Conservation (phyloP, 495 filamentous ascomycete species). For the Aspergillus mulundensis region DNA sequence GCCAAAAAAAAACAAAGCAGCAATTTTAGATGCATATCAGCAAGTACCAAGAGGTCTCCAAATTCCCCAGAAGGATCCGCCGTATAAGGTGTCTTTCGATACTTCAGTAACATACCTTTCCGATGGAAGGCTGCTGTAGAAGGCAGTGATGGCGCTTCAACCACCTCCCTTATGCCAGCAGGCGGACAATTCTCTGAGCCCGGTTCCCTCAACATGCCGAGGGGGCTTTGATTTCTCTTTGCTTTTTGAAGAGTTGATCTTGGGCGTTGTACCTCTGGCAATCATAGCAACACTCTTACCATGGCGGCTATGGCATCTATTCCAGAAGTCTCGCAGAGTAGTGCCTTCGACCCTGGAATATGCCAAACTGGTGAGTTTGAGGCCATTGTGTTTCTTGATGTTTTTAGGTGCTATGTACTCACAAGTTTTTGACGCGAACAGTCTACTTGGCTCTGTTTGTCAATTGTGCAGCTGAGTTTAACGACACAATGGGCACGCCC, state of each 20-base stretch:
- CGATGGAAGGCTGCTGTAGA: conserved; percentile 10
- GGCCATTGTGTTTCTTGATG: neutral
- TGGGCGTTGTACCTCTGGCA: conserved; percentile 46
- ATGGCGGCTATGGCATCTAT: conserved; percentile 43
- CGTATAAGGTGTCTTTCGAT: conserved; percentile 2
- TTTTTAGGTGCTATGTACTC: neutral
- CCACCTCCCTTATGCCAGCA: conserved; percentile 24
- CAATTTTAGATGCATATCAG: neutral
- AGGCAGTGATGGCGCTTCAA: conserved; percentile 24
- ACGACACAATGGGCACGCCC: conserved; percentile 46
- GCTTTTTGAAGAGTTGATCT: conserved; percentile 54
- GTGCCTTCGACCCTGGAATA: conserved; percentile 31
- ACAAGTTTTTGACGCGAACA: conserved; percentile 11
- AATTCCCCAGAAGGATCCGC: neutral
- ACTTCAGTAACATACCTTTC: neutral
- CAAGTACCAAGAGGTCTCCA: neutral
- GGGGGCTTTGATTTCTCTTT: conserved; percentile 59
- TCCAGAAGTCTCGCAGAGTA: conserved; percentile 44
- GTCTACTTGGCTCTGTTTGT: conserved; percentile 39
- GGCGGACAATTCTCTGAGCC: conserved; percentile 42
- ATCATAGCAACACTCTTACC: conserved; percentile 47
- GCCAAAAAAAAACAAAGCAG: conserved; percentile 3
- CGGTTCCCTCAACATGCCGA: conserved; percentile 40
- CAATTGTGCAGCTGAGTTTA: conserved; percentile 42
- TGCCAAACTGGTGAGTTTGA: conserved; percentile 43